Evolutionary conservation across 768 basidiomycete species (phyloP).

Genomic region (Suillus weaverae): DNA sequence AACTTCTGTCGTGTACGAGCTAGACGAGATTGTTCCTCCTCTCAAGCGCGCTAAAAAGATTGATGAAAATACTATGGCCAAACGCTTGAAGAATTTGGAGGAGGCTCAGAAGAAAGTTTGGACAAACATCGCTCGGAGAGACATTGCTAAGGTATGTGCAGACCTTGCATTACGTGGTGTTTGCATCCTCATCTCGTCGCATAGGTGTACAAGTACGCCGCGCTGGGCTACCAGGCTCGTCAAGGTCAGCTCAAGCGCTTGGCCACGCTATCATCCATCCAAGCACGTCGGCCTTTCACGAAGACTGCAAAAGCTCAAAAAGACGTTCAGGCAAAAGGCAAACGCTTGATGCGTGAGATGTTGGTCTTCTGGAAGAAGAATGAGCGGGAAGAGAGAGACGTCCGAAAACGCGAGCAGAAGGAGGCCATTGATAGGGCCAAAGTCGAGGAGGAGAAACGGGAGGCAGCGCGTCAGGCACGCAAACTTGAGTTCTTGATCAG

Average conservation of each 20-base stretch:
- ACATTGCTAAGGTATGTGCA: slow-evolving; percentile 72
- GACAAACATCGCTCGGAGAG: slow-evolving; percentile 83
- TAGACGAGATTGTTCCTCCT: slow-evolving; percentile 68
- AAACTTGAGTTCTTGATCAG: slow-evolving; percentile 99
- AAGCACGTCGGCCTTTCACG: slow-evolving; percentile 74
- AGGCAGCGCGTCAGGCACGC: slow-evolving; percentile 89
- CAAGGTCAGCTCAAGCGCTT: slow-evolving; percentile 74
- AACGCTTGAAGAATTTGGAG: slow-evolving; percentile 75
- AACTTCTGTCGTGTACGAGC: slow-evolving; percentile 65
- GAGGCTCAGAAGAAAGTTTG: slow-evolving; percentile 88
- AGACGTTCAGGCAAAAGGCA: slow-evolving; percentile 81
- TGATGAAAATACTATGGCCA: slow-evolving; percentile 69
- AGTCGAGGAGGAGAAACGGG: slow-evolving; percentile 90
- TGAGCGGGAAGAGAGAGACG: slow-evolving; percentile 93
- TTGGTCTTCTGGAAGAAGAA: slow-evolving; percentile 97
- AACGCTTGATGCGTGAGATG: slow-evolving; percentile 93
- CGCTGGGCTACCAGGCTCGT: slow-evolving; percentile 62
- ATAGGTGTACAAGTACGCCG: slow-evolving; percentile 81
- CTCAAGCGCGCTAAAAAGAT: slow-evolving; percentile 76
- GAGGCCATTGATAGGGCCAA: slow-evolving; percentile 87
- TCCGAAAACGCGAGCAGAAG: slow-evolving; percentile 91
- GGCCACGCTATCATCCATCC: slow-evolving; percentile 69
- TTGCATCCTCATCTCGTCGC: slow-evolving; percentile 11
- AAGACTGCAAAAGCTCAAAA: slow-evolving; percentile 78
- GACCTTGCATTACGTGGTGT: neutral